phyloP scores from a whole-genome alignment of 345 rosid species.

The Syzygium grande region DNA sequence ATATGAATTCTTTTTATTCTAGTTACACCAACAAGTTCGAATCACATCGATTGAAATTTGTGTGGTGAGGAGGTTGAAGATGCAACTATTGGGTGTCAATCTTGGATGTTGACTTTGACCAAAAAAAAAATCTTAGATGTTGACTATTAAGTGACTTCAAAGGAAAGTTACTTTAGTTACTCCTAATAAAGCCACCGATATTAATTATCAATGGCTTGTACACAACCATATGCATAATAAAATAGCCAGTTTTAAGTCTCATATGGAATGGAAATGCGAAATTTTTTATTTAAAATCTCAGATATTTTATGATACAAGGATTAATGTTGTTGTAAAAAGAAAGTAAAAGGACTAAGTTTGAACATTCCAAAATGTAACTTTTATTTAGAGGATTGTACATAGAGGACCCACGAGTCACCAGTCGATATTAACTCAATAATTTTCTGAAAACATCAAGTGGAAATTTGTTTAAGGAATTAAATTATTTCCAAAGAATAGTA shows the following conservation, averaged over 20 bases:
- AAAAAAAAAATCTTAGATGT: neutral
- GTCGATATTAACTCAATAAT: neutral
- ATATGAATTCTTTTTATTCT: neutral
- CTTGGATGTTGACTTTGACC: neutral
- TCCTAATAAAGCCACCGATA: neutral
- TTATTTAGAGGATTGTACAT: neutral
- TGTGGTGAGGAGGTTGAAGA: neutral
- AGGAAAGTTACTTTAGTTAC: neutral
- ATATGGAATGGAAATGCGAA: neutral
- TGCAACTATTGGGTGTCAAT: neutral
- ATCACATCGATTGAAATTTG: neutral
- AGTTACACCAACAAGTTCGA: neutral
- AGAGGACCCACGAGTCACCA: neutral
- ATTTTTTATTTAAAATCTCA: neutral
- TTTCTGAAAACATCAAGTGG: neutral
- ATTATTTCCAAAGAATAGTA: neutral
- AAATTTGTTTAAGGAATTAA: neutral
- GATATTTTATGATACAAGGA: neutral
- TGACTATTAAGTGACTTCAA: neutral
- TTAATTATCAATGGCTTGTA: neutral
- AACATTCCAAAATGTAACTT: neutral
- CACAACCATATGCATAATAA: neutral
- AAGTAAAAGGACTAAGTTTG: neutral
- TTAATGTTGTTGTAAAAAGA: neutral
- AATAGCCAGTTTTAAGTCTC: neutral